Evolutionary conservation across 345 rosid species (phyloP).

Genomic region (Clausena lansium): DNA sequence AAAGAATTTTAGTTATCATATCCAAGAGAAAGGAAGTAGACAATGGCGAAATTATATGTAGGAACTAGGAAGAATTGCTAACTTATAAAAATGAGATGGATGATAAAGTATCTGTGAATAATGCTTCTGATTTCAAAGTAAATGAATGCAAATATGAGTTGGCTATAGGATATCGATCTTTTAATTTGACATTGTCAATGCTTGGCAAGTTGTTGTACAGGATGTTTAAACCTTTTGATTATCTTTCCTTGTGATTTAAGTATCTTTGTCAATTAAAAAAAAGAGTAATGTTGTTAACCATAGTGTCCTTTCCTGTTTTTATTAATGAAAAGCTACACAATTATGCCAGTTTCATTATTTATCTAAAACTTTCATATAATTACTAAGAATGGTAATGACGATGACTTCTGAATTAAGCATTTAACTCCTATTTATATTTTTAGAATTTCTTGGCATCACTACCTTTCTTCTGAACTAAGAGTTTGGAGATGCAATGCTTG

Average conservation of each 20-base stretch:
- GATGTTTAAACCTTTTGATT: not conserved
- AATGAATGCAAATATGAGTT: not conserved
- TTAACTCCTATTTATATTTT: conserved; percentile 3
- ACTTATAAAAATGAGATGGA: not conserved
- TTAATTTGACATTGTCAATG: too few species aligned
- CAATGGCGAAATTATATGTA: not conserved
- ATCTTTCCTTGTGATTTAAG: not conserved
- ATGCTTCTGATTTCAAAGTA: not conserved
- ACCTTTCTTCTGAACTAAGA: not conserved
- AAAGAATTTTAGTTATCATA: not conserved
- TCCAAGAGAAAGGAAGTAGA: not conserved
- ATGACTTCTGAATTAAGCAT: conserved; percentile 15
- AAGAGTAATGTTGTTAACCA: not conserved
- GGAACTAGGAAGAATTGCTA: not conserved
- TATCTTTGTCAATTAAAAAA: not conserved
- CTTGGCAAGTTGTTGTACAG: too few species aligned
- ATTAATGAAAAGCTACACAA: not conserved
- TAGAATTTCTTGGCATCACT: not conserved
- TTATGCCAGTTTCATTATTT: not conserved
- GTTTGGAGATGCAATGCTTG: not conserved
- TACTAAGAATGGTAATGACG: conserved; percentile 2
- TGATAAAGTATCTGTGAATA: not conserved
- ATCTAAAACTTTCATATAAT: not conserved
- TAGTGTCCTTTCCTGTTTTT: not conserved
- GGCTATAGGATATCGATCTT: not conserved